phyloP scores from a whole-genome alignment of 352 stramenopile species.

The Phytophthora quininea region DNA sequence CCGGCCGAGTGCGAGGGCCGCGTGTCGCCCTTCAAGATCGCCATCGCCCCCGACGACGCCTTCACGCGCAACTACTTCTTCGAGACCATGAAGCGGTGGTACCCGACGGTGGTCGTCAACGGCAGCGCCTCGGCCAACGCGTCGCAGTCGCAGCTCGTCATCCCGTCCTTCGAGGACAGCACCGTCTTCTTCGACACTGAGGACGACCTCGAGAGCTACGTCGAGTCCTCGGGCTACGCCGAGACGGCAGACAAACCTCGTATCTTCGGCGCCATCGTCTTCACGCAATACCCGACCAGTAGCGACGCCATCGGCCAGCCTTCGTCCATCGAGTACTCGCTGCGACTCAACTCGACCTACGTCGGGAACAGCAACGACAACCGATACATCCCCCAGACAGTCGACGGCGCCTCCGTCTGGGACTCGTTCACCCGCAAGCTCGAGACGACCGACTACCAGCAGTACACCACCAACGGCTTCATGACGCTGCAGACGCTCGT shows the following conservation, averaged over 20 bases:
- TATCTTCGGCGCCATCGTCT: slow-evolving; percentile 58
- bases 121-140: slow-evolving; percentile 11
- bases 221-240: slow-evolving; percentile 44
- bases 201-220: slow-evolving; percentile 41
- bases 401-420: slow-evolving; percentile 22
- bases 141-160: slow-evolving; percentile 26
- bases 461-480: slow-evolving; percentile 51
- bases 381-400: slow-evolving; percentile 23
- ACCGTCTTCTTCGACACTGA: slow-evolving; percentile 47
- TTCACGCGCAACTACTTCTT: slow-evolving; percentile 58
- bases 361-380: slow-evolving; percentile 18
- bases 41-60: slow-evolving; percentile 41
- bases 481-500: slow-evolving; percentile 57
- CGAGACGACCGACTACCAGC: slow-evolving; percentile 35
- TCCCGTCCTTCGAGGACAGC: slow-evolving; percentile 46
- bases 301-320: slow-evolving; percentile 27
- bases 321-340: slow-evolving; percentile 41
- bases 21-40: slow-evolving; percentile 59
- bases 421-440: slow-evolving; percentile 26
- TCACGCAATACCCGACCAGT: slow-evolving; percentile 28
- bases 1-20: slow-evolving; percentile 42
- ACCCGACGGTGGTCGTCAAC: slow-evolving; percentile 39
- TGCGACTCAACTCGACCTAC: slow-evolving; percentile 43
- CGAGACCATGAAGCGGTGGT: slow-evolving; percentile 43
- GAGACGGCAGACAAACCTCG: slow-evolving; percentile 30